phyloP scores from a whole-genome alignment of 768 basidiomycete genomes.

The Leccinum pellstonianum region DNA sequence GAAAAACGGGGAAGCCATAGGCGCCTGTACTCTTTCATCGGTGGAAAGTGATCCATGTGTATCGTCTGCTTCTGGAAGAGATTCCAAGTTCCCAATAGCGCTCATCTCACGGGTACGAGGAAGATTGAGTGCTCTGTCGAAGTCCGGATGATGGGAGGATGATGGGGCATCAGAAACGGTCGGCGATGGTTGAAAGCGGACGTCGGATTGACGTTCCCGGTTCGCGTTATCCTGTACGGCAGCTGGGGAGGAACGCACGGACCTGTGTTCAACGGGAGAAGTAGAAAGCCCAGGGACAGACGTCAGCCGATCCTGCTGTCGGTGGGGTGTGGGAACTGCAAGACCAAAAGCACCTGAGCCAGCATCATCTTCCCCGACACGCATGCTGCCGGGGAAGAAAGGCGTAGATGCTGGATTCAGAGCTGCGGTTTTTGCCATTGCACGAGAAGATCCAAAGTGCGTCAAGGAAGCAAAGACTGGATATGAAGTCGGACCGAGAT shows the following conservation, averaged over 20 bases:
- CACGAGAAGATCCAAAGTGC: conserved; percentile 21
- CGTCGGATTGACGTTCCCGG: conserved; percentile 22
- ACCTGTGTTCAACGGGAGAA: conserved; percentile 65
- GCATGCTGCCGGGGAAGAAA: conserved; percentile 71
- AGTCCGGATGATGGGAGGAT: conserved; percentile 44
- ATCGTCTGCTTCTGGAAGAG: conserved; percentile 56
- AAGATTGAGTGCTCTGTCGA: conserved; percentile 44
- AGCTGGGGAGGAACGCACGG: conserved; percentile 69
- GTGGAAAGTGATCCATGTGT: conserved; percentile 37
- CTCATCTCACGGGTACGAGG: conserved; percentile 47
- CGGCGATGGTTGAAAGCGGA: conserved; percentile 38
- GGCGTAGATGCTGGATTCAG: conserved; percentile 82
- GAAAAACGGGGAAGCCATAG: conserved; percentile 39
- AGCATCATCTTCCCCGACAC: conserved; percentile 55
- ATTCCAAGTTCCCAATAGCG: conserved; percentile 49
- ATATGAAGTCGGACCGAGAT: conserved; percentile 1
- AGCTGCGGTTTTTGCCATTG: conserved; percentile 74
- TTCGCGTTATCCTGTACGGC: conserved; percentile 42
- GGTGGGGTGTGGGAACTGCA: conserved; percentile 43
- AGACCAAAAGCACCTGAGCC: conserved; percentile 41
- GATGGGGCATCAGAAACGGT: conserved; percentile 46
- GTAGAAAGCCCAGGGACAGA: conserved; percentile 58
- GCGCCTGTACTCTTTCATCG: conserved; percentile 27
- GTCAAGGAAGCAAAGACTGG: conserved; percentile 27
- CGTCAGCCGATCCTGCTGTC: conserved; percentile 41